Base-by-base conservation (phyloP, 768 basidiomycete species). In the Termitomyces sp. region DNA sequence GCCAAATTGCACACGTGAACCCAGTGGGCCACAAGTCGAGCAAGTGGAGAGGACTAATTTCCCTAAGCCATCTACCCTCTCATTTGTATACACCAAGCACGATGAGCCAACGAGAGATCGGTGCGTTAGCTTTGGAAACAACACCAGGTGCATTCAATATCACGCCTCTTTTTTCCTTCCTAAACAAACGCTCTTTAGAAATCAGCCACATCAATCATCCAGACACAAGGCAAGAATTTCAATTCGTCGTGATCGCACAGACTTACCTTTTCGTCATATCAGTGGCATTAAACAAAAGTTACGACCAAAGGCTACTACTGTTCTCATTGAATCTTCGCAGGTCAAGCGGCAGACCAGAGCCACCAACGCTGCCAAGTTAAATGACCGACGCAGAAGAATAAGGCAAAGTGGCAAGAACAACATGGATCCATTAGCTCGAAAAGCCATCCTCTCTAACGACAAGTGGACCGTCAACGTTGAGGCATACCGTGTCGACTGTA, bases 341-440 rank as follows among this genome's bases (percentile, higher is more conserved):
- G 40, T 10, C 2, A 31, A 55, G 31, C 40, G 7, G 17, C 10
- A 20, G 38, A 8, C 17, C 17, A 55, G 31, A 55, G 54, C 29
- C 5, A 6, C 29, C 8, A 17, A 42, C 8, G 54, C 29, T 31
- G 29, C 29, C 3, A 43, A 31, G n/a, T 42, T 6, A 6, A 15
- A 10, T 43, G 31, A 12, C 0, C 29, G 7, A 12, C 40, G 29
- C 8, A 17, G 11, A 10, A 5, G 8, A 5, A 38, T 25, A 40
- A 40, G 6, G 54, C n/a, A 60, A 66, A 20, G 48, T 40, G 37
- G 52, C 29, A 49, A 25, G 45, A 59, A 59, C 50, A 9, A 20
- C 11, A 52, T 32, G 8, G 50, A 59, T 10, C 32, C 50, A 1
- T 9, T 8, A 17, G 50, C 4, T n/a, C 17, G 58, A 20, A 42